phyloP scores from a whole-genome alignment of 768 basidiomycete species.

The Tricholoma furcatifolium region DNA sequence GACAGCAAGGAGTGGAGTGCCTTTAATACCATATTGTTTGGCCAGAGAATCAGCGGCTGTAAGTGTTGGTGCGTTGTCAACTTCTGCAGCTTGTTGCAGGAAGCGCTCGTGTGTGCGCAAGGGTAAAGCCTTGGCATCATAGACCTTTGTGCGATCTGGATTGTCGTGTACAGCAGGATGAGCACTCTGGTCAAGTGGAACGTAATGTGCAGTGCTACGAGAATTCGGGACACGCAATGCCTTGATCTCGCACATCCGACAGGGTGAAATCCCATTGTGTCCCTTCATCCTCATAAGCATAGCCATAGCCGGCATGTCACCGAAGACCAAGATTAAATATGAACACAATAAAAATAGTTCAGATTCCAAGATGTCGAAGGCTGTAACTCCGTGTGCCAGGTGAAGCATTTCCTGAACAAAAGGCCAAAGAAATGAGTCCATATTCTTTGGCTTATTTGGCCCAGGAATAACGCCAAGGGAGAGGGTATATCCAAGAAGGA shows the following conservation, averaged over 20 bases:
- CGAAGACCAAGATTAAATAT: conserved; percentile 20
- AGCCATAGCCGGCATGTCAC: conserved; percentile 22
- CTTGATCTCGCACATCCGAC: conserved; percentile 30
- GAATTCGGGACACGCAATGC: conserved; percentile 18
- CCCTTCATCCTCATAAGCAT: conserved; percentile 34
- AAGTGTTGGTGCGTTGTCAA: conserved; percentile 14
- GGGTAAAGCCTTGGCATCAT: conserved; percentile 20
- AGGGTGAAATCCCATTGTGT: conserved; percentile 33
- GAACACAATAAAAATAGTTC: conserved; percentile 17
- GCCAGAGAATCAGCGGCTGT: conserved; percentile 17
- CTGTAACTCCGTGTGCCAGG: conserved; percentile 29
- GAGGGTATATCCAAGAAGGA: conserved; percentile 30
- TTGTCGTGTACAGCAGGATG: conserved; percentile 1
- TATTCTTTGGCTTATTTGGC: conserved; percentile 33
- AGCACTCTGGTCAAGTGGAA: conserved; percentile 14
- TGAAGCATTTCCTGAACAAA: conserved; percentile 30
- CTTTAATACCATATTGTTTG: conserved; percentile 32
- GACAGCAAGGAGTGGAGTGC: too few relatives aligned
- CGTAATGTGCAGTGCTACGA: conserved; percentile 17
- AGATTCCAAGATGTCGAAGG: conserved; percentile 24
- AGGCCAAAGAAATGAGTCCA: conserved; percentile 37
- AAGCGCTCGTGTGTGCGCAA: conserved; percentile 10
- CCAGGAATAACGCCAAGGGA: conserved; percentile 39
- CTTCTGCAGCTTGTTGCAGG: conserved; percentile 16
- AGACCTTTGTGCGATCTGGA: too few relatives aligned